These are phyloP conservation scores for Beauveria sp. DNA, from an alignment of 2,329 filamentous ascomycete genomes.

Conservation along the genomic window DNA sequence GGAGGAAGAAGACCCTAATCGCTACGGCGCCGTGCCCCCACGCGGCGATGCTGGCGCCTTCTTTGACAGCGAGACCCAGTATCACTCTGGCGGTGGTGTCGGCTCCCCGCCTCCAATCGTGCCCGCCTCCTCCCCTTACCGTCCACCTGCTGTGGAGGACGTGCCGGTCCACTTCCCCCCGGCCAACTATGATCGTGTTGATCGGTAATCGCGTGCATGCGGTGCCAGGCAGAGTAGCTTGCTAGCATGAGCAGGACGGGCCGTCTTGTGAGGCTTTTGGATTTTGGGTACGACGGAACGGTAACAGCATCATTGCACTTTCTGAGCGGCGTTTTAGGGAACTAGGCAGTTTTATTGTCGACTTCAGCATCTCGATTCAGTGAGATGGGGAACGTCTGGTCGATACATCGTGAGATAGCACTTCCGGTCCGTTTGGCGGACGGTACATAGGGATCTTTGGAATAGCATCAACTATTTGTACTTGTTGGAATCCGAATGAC, in stretches of 20 bases:
- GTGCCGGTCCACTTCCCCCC: conserved; percentile 2
- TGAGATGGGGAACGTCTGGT: background rate
- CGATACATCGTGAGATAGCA: background rate
- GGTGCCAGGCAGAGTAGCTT: background rate
- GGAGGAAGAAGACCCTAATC: conserved; percentile 31
- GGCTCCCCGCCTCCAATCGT: conserved; percentile 3
- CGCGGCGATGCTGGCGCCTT: conserved; percentile 27
- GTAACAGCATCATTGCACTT: conserved; percentile 1
- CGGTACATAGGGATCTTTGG: conserved; percentile 1
- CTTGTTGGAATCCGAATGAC: background rate
- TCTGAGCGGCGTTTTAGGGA: conserved; percentile 6
- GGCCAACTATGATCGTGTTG: conserved; percentile 3
- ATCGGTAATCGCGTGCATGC: background rate
- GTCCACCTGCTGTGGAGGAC: conserved; percentile 18
- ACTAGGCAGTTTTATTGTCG: background rate
- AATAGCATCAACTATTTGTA: background rate
- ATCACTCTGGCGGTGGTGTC: conserved; percentile 25
- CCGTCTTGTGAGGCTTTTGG: background rate
- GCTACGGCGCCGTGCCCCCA: conserved; percentile 30
- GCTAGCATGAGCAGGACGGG: background rate
- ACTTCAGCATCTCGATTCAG: background rate
- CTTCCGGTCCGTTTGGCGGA: background rate
- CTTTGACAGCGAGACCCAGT: conserved; percentile 46
- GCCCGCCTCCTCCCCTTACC: conserved; percentile 16
- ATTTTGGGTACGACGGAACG: conserved; percentile 4